These are phyloP conservation scores for Knoxia roxburghii DNA, from an alignment of 257 asterid species.

Conservation along the genomic window DNA sequence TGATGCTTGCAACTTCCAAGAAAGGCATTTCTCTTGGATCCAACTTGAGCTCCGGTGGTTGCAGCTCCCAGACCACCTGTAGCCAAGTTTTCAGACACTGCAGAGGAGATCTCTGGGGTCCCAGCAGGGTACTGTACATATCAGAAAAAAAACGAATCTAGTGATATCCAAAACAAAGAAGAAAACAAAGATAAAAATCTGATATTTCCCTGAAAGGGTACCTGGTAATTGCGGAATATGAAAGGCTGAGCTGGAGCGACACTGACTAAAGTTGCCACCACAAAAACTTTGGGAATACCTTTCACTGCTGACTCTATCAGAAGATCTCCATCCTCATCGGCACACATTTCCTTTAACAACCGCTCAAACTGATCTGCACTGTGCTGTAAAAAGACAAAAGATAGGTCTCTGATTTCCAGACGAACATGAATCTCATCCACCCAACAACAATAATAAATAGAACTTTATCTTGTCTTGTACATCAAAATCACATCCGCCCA, in stretches of 20 bases:
- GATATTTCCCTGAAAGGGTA: conserved; percentile 19
- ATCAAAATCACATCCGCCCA: too few relatives aligned
- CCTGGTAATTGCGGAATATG: conserved; percentile 99
- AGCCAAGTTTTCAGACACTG: conserved; percentile 60
- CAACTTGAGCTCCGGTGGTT: conserved; percentile 72
- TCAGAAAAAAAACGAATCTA: conserved; percentile 12
- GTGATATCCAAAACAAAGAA: not conserved
- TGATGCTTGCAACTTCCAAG: conserved; percentile 98
- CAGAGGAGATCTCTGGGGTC: conserved; percentile 77
- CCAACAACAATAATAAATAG: conserved; percentile 1
- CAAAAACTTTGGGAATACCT: conserved; percentile 89
- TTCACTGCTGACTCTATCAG: conserved; percentile 91
- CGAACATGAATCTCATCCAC: conserved; percentile 15
- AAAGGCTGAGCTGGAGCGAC: conserved; percentile 97
- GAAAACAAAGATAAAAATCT: conserved; percentile 15
- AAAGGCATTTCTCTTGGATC: conserved; percentile 73
- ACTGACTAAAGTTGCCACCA: conserved; percentile 91
- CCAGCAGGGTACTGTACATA: conserved; percentile 89
- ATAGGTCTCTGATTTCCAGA: conserved; percentile 21
- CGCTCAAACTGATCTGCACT: conserved; percentile 98
- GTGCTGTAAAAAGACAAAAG: conserved; percentile 69
- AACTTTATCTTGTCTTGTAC: too few relatives aligned
- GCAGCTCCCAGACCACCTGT: conserved; percentile 55
- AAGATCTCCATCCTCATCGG: conserved; percentile 97
- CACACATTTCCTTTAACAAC: conserved; percentile 87